phyloP scores from a whole-genome alignment of 1,284 basidiomycete genomes.

The Vanrija sp. region DNA sequence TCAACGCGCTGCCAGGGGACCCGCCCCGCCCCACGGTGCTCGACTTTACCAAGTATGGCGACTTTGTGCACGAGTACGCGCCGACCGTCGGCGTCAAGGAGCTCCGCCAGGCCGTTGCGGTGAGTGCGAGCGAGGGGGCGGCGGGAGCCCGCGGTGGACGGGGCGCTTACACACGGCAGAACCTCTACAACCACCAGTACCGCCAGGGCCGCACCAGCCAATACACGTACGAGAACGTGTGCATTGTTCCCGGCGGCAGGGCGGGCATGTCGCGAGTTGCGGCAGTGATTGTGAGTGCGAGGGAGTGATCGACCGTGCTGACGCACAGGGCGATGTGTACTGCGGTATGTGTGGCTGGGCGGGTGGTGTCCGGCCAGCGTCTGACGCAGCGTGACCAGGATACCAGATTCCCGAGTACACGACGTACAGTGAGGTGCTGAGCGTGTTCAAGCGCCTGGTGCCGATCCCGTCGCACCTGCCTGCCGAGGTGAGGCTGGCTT shows the following conservation, averaged over 20 bases:
- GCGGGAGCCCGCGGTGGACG: constrained; percentile 29
- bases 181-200: constrained; percentile 84
- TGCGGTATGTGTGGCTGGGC: constrained; percentile 15
- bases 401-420: constrained; percentile 43
- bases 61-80: constrained; percentile 83
- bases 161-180: constrained; percentile 15
- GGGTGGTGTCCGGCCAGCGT: constrained; percentile 6
- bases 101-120: constrained; percentile 35
- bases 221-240: constrained; percentile 79
- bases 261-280: constrained; percentile 85
- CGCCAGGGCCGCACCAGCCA: constrained; percentile 71
- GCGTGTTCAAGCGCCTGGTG: constrained; percentile 81
- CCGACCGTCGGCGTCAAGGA: constrained; percentile 86
- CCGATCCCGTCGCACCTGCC: constrained; percentile 70
- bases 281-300: constrained; percentile 60
- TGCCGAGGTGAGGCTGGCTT: constrained; percentile 7
- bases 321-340: constrained; percentile 35
- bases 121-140: constrained; percentile 46
- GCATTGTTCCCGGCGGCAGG: constrained; percentile 69
- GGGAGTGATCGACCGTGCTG: neutral
- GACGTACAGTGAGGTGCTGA: constrained; percentile 62
- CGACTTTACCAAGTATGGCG: constrained; percentile 58
- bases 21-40: constrained; percentile 60
- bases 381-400: constrained; percentile 10
- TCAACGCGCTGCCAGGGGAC: constrained; percentile 71